These are phyloP conservation scores for Podaxis rugospora DNA, from an alignment of 768 basidiomycete species.

Conservation along the genomic window DNA sequence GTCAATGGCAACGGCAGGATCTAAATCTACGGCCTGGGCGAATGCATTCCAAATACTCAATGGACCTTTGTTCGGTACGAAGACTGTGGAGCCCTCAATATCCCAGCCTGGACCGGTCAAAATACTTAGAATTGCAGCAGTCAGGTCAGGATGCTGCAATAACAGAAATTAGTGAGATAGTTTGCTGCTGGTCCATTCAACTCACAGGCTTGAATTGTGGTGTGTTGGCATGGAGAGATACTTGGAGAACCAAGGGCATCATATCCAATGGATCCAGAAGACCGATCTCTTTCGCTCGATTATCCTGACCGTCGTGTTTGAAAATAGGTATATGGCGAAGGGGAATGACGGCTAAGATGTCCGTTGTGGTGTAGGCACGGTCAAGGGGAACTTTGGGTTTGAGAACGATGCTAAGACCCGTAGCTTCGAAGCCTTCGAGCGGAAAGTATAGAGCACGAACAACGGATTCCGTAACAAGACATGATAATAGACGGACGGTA, in stretches of 20 bases:
- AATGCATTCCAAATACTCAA: constrained; percentile 41
- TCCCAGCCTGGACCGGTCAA: constrained; percentile 25
- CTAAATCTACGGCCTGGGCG: constrained; percentile 30
- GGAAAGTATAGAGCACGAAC: constrained; percentile 43
- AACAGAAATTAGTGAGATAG: neutral
- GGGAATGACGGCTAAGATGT: constrained; percentile 45
- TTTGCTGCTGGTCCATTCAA: neutral
- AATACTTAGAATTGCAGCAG: constrained; percentile 19
- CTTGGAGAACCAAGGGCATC: constrained; percentile 30
- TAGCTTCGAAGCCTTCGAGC: constrained; percentile 25
- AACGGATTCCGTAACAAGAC: constrained; percentile 54
- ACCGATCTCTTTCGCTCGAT: constrained; percentile 34
- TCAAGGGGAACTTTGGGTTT: constrained; percentile 21
- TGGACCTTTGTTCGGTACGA: constrained; percentile 26
- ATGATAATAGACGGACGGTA: constrained; percentile 47
- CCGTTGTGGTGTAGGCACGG: constrained; percentile 23
- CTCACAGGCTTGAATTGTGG: neutral
- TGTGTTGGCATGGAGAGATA: neutral
- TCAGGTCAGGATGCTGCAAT: constrained; percentile 26
- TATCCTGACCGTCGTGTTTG: constrained; percentile 28
- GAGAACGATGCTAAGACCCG: constrained; percentile 40
- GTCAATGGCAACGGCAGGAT: constrained; percentile 28
- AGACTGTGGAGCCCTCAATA: constrained; percentile 19
- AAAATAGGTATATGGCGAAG: constrained; percentile 44
- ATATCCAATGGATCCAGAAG: constrained; percentile 55